phyloP scores from a whole-genome alignment of 1,139 yeast species.

The Lodderomyces pseudojiufengensis region DNA sequence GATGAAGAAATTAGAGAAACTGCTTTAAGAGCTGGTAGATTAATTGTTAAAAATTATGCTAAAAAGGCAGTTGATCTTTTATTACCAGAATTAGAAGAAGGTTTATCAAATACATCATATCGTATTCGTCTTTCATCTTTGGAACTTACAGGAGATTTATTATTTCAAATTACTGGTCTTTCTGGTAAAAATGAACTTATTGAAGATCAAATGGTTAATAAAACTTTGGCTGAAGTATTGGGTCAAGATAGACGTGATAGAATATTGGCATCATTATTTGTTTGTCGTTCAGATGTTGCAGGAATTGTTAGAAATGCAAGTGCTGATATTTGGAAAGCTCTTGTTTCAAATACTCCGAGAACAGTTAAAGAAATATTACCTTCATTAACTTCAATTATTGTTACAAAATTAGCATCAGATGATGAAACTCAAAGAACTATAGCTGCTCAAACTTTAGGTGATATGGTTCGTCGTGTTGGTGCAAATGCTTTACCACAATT shows the following conservation, averaged over 20 bases:
- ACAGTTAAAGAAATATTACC: conserved; percentile 94
- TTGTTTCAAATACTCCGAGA: conserved; percentile 93
- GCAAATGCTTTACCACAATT: conserved; percentile 80
- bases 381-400: conserved; percentile 73
- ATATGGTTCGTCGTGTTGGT: conserved; percentile 92
- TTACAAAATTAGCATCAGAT: conserved; percentile 75
- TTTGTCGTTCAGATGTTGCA: conserved; percentile 89
- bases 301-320: conserved; percentile 87
- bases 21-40: conserved; percentile 88
- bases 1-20: conserved; percentile 87
- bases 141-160: conserved; percentile 93
- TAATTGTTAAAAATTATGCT: conserved; percentile 89
- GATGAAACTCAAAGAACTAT: conserved; percentile 78
- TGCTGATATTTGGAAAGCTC: conserved; percentile 95
- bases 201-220: conserved; percentile 67
- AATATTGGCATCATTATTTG: conserved; percentile 76
- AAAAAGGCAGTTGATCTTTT: conserved; percentile 88
- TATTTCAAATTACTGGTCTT: conserved; percentile 93
- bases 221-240: conserved; percentile 69
- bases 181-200: conserved; percentile 62
- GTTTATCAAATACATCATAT: conserved; percentile 76
- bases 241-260: conserved; percentile 89
- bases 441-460: conserved; percentile 94
- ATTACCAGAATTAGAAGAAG: conserved; percentile 89
- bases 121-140: conserved; percentile 92